Conservation (phyloP, 352 stramenopile species). For the Phytopythium chamaehyphon region DNA sequence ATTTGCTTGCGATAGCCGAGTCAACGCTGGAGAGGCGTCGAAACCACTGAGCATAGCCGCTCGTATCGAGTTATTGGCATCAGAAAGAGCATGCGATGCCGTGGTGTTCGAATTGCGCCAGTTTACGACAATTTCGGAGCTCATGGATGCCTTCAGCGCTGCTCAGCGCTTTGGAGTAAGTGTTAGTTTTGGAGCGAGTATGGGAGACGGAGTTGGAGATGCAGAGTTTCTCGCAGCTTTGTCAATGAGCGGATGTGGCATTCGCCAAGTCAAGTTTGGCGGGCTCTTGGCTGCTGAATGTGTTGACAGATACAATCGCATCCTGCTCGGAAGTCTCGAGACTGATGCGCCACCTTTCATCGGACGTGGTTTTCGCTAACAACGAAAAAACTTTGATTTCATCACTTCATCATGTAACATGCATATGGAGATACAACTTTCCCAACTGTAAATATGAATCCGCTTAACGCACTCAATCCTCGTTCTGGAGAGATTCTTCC, state of each 20-base stretch:
- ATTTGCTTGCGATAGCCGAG: constrained; percentile 8
- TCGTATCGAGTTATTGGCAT: constrained; percentile 30
- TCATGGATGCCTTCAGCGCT: constrained; percentile 37
- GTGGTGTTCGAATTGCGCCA: constrained; percentile 47
- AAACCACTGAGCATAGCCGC: constrained; percentile 41
- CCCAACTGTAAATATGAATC: no score
- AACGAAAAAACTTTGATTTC: constrained; percentile 3
- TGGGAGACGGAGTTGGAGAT: constrained; percentile 20
- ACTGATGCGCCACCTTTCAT: constrained; percentile 44
- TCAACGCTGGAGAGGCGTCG: constrained; percentile 39
- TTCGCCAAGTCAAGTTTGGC: constrained; percentile 73
- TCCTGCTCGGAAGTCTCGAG: constrained; percentile 41
- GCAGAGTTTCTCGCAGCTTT: constrained; percentile 41
- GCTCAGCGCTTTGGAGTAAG: constrained; percentile 47
- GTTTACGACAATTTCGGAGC: constrained; percentile 45
- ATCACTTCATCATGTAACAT: neutral
- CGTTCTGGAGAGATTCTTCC: constrained; percentile 67
- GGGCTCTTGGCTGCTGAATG: constrained; percentile 37
- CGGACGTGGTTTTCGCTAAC: constrained; percentile 21
- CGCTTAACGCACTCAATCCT: constrained; percentile 13
- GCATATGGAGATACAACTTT: constrained; percentile 5
- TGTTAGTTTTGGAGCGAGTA: constrained; percentile 43
- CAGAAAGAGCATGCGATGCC: constrained; percentile 61
- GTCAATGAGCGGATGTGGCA: constrained; percentile 34
- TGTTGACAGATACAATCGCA: constrained; percentile 53